phyloP scores from a whole-genome alignment of 495 filamentous ascomycete species.

The Penicillium longicatenatum region DNA sequence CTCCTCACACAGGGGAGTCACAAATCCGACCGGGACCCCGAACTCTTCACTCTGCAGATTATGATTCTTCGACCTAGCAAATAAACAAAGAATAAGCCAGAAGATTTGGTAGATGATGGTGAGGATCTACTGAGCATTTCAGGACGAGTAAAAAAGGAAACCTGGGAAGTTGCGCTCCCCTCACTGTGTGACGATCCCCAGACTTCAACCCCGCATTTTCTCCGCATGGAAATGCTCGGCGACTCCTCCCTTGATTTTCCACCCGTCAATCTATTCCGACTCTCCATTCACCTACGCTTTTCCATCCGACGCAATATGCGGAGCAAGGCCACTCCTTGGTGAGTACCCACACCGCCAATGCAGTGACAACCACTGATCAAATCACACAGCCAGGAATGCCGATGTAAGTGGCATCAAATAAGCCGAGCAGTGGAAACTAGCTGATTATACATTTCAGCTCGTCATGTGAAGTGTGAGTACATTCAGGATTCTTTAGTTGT shows the following conservation, averaged over 20 bases:
- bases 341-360: slow-evolving; percentile 11
- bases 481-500: no score
- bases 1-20: no score
- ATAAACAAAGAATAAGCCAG: no score
- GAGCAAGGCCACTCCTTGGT: slow-evolving; percentile 25
- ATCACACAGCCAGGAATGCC: slow-evolving; percentile 23
- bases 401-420: slow-evolving; percentile 12
- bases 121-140: no score
- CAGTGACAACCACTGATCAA: slow-evolving; percentile 12
- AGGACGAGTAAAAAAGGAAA: no score
- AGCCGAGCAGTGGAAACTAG: background rate
- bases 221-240: slow-evolving; percentile 18
- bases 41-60: no score
- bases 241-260: slow-evolving; percentile 16
- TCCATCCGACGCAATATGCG: slow-evolving; percentile 10
- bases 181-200: background rate
- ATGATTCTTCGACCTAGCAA: no score
- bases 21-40: no score
- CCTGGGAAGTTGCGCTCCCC: no score
- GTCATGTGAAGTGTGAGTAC: slow-evolving; percentile 25
- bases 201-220: slow-evolving; percentile 19
- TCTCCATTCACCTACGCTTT: background rate
- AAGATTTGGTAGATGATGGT: no score
- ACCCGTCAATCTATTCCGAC: slow-evolving; percentile 2
- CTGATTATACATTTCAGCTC: slow-evolving; percentile 10